Evolutionary conservation across 108 stramenopile species (phyloP), one percentile per base, ranked within the genome.

Genomic region (Schizochytrium sp.): DNA sequence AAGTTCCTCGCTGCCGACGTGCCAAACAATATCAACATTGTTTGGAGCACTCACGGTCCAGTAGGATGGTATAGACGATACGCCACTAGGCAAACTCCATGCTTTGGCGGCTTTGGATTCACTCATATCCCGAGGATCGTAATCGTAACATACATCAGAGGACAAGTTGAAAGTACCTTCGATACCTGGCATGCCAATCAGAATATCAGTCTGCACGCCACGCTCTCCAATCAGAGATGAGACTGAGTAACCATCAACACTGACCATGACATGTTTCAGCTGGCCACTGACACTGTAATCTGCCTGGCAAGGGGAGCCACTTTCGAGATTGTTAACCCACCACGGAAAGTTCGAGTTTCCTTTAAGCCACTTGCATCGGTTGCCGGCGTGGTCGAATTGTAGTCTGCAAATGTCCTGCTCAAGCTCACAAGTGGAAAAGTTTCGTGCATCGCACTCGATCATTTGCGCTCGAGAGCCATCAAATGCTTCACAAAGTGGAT

Each of bases 291-390:
- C 76, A n/a, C 17, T 28, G n/a, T 83, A 83, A 28, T 83, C 76
- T 5, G 76, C 76, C 50, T 55, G 76, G 76, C 76, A 83, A 0
- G 76, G 76, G 28, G 76, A 83, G 12, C 76, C 76, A 53, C 28
- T 53, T n/a, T 49, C 76, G 53, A 83, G 47, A 55, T 49, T 83
- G 0, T 47, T 38, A 40, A 55, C 55, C 76, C 76, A 83, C 76
- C 53, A 55, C 1, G 47, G 2, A 10, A 19, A 83, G 47, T 83
- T 2, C 17, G 13, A 13, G n/a, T 83, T 55, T 13, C 55, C 40
- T 28, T 83, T 83, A 40, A 83, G 76, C 76, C 76, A 83, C 28
- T 3, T 83, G 76, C 76, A 83, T 28, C 55, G 1, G 76, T 83
- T 83, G 8, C 76, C 76, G 12, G 76, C 76, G 1, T 83, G 76